phyloP scores from a whole-genome alignment of 1,284 basidiomycete genomes.

The Boletus semigastroideus region DNA sequence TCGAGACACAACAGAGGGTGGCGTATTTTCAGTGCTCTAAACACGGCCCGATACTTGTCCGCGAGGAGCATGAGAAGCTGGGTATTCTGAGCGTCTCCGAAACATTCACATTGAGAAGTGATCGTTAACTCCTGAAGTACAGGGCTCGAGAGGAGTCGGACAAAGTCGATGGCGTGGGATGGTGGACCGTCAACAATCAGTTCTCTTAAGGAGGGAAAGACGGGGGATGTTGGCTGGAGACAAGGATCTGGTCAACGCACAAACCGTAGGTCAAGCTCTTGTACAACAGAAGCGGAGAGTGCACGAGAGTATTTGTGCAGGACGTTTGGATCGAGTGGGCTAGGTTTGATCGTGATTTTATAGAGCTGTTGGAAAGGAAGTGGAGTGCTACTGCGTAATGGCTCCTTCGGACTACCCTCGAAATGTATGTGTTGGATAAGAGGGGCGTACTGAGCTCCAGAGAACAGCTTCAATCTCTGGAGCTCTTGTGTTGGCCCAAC shows the following conservation, averaged over 20 bases:
- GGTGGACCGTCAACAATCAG: constrained; percentile 21
- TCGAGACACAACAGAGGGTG: constrained; percentile 19
- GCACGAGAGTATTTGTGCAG: constrained; percentile 29
- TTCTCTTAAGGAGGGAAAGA: constrained; percentile 26
- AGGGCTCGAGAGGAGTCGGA: constrained; percentile 22
- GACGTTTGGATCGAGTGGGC: constrained; percentile 25
- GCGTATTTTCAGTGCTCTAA: constrained; percentile 23
- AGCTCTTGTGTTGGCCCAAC: constrained; percentile 20
- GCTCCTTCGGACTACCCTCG: constrained; percentile 30
- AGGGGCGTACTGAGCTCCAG: constrained; percentile 25
- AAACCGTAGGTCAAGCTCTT: constrained; percentile 27
- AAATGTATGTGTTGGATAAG: constrained; percentile 23
- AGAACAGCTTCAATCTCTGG: constrained; percentile 19
- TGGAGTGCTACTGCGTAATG: constrained; percentile 15
- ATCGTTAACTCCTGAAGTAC: constrained; percentile 21
- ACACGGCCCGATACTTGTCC: constrained; percentile 21
- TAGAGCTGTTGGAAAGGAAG: constrained; percentile 23
- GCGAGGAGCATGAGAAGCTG: constrained; percentile 23
- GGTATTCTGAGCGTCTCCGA: constrained; percentile 11
- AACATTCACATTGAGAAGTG: constrained; percentile 19
- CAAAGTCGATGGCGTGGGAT: constrained; percentile 24
- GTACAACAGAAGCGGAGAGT: constrained; percentile 20
- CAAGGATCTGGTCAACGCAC: constrained; percentile 25
- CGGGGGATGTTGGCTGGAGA: constrained; percentile 20
- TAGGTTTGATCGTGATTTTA: constrained; percentile 26